Conservation (phyloP, 805 yeast species). For the Kuraishia piskuri region DNA sequence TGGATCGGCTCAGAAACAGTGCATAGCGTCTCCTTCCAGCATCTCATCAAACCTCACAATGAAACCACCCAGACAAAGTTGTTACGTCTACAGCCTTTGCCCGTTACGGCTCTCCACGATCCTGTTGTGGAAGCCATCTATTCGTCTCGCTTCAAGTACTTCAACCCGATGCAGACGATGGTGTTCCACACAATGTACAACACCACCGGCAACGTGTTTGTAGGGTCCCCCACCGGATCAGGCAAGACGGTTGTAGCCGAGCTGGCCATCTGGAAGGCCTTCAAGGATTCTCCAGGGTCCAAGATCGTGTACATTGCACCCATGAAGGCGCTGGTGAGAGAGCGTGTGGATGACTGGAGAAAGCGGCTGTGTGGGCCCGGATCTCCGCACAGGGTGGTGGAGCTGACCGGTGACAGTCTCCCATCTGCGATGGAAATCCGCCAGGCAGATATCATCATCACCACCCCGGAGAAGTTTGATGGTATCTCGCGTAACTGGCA, state of each 20-base stretch:
- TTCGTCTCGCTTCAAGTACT: slow-evolving; percentile 60
- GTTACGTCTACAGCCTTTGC: slow-evolving; percentile 76
- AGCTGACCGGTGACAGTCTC: slow-evolving; percentile 74
- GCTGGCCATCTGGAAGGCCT: slow-evolving; percentile 95
- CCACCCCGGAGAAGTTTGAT: slow-evolving; percentile 83
- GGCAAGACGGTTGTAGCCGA: slow-evolving; percentile 98
- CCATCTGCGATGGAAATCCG: slow-evolving; percentile 62
- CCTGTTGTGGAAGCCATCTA: slow-evolving; percentile 62
- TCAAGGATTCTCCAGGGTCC: slow-evolving; percentile 68
- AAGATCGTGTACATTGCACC: slow-evolving; percentile 84
- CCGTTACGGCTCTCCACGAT: slow-evolving; percentile 71
- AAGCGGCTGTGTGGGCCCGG: slow-evolving; percentile 40
- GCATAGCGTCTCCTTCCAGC: slow-evolving; percentile 80
- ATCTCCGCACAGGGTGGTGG: slow-evolving; percentile 44
- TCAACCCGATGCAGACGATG: slow-evolving; percentile 99
- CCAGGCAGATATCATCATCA: slow-evolving; percentile 66
- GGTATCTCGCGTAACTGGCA: slow-evolving; percentile 87
- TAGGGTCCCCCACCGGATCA: slow-evolving; percentile 98
- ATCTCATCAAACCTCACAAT: slow-evolving; percentile 79
- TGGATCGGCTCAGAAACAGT: slow-evolving; percentile 85
- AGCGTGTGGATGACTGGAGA: slow-evolving; percentile 78
- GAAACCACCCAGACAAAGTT: slow-evolving; percentile 81
- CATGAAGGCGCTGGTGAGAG: slow-evolving; percentile 81
- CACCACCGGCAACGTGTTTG: slow-evolving; percentile 68
- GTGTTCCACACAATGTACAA: slow-evolving; percentile 84